Percentiles rank a stretch among this genome's conserved stretches.
These are phyloP conservation scores for Candida hispaniensis DNA, from an alignment of 805 yeast species.

Conservation along the genomic window DNA sequence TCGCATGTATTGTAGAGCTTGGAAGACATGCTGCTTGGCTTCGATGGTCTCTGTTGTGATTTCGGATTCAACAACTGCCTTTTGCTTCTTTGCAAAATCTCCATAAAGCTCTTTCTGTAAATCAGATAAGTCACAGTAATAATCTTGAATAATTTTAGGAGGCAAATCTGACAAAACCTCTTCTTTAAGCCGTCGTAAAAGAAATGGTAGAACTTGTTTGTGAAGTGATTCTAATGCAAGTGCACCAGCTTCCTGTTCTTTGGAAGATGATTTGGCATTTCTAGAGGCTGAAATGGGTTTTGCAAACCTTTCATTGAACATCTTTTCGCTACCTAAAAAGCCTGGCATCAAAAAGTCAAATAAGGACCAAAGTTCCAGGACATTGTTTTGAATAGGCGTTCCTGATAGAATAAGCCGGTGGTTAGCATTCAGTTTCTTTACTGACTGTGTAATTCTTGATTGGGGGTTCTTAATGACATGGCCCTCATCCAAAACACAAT, in stretches of 20 bases:
- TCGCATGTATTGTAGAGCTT: conserved; percentile 93
- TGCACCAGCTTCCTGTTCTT: conserved; percentile 95
- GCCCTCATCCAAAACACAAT: conserved; percentile 95
- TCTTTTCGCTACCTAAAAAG: conserved; percentile 86
- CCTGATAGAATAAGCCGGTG: conserved; percentile 90
- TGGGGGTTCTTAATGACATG: conserved; percentile 89
- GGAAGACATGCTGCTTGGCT: conserved; percentile 86
- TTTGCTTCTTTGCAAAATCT: conserved; percentile 82
- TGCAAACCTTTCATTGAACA: conserved; percentile 91
- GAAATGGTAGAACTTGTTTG: conserved; percentile 91
- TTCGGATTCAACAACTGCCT: conserved; percentile 58
- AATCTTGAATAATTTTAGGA: conserved; percentile 96
- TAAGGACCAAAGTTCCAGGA: conserved; percentile 91
- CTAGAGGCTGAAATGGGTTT: conserved; percentile 94
- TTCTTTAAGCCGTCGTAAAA: conserved; percentile 90
- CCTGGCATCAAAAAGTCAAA: conserved; percentile 99
- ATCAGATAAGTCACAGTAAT: conserved; percentile 90
- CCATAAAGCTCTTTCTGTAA: conserved; percentile 78
- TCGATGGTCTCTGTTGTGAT: conserved; percentile 29
- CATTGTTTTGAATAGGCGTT: conserved; percentile 97
- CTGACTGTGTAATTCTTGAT: conserved; percentile 81
- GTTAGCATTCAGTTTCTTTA: conserved; percentile 70
- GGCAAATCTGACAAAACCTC: conserved; percentile 94
- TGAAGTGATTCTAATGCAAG: conserved; percentile 91
- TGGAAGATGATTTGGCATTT: conserved; percentile 77